Conservation (phyloP, 345 rosid genomes). For the Corchorus capsularis region DNA sequence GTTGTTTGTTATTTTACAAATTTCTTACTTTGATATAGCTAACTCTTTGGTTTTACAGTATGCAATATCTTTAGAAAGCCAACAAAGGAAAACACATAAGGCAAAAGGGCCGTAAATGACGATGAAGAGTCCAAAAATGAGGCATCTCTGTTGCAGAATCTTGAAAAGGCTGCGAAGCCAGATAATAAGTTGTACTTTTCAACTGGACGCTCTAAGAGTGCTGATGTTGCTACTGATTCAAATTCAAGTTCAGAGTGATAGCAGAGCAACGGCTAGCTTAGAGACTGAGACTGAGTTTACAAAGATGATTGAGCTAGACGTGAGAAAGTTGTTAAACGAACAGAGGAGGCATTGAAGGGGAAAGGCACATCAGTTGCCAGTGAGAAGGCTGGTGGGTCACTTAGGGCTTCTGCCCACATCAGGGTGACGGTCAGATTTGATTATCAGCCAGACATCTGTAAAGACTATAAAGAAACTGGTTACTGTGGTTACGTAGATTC, state of each 20-base stretch:
- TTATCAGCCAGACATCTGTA: conserved; percentile 90
- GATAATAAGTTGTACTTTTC: conserved; percentile 70
- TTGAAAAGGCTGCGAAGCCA: conserved; percentile 50
- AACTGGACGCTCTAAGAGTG: conserved; percentile 56
- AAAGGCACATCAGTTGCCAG: conserved; percentile 63
- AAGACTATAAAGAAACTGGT: conserved; percentile 94
- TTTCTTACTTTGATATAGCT: not conserved
- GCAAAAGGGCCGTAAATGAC: conserved; percentile 52
- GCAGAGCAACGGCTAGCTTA: conserved; percentile 73
- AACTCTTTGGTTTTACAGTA: conserved; percentile 41
- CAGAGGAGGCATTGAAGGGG: conserved; percentile 71
- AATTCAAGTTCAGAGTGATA: conserved; percentile 85
- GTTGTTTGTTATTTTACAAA: too few relatives aligned
- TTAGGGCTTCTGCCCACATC: conserved; percentile 92
- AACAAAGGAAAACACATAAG: conserved; percentile 66
- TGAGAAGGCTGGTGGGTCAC: conserved; percentile 90
- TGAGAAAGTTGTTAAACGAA: conserved; percentile 71
- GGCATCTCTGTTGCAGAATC: conserved; percentile 47
- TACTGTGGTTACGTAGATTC: conserved; percentile 93
- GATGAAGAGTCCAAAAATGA: conserved; percentile 50
- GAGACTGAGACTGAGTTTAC: conserved; percentile 90
- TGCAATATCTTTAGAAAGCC: conserved; percentile 84
- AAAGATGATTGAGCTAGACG: conserved; percentile 80
- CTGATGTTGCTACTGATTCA: conserved; percentile 21
- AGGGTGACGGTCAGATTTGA: conserved; percentile 88